Base-by-base conservation (phyloP, 441 rosid genomes). In the Gossypium trilobum region DNA sequence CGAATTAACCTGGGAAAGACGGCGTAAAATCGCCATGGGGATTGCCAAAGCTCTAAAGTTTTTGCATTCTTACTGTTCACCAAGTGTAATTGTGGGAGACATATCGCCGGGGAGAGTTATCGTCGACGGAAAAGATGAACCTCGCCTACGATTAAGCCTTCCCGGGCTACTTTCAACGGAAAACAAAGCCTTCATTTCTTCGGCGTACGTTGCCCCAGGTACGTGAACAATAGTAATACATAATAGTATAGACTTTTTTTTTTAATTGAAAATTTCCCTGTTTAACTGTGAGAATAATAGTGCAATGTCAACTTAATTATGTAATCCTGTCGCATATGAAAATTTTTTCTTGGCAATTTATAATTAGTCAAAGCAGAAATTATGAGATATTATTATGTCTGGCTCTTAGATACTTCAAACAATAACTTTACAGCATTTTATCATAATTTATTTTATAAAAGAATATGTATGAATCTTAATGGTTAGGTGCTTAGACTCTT, bases 191-290 rank as follows among this genome's bases (percentile, higher is more conserved):
- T 75, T 78, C 70, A 55, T 71, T 74, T 82, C 85, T 14, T 83
- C 88, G 0, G 81, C 81, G 70, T 84, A 83, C 73, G 74, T 58
- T 59, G 89, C 91, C 11, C 92, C 93, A 77, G 98, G 98, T 93
- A 83, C 23, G 48, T 71, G 16, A 62, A 60, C 13, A 65, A 4
- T 5, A 1, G 19, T 10, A 63, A 0, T 65, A 33, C 42, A 33
- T 48, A 48, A n/a, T 71, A 13, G n/a, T 51, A 7, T 19, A 31
- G 39, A 31, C 39, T 5, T 31, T 31, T 31, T 31, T 17, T 33
- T 62, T 33, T 0, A 63, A 10, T 42, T 3, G 20, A 20, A 33
- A 25, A 5, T 72, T 50, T 44, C 42, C 10, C 16, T 2, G 8
- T 23, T 22, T 68, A 14, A 2, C 8, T n/a, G 20, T 23, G 22